Evolutionary conservation across 257 asterid species (phyloP).

Genomic region (Coffea eugenioides): DNA sequence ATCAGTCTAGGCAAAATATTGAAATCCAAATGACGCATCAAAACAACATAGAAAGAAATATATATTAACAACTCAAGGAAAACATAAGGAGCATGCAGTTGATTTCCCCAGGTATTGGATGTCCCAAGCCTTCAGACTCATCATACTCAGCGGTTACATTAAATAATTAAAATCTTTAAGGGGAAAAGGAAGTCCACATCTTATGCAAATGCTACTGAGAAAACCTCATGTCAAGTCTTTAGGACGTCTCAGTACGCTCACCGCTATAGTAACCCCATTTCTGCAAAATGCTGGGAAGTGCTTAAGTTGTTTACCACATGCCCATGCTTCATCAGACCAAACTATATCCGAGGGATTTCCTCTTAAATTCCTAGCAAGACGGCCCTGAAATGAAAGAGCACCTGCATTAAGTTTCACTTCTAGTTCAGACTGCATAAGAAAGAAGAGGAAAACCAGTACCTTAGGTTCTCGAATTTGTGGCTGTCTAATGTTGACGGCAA

Average conservation of each 20-base stretch:
- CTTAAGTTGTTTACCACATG: constrained; percentile 89
- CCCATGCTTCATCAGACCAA: constrained; percentile 91
- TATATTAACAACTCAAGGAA: neutral
- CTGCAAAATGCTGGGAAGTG: constrained; percentile 82
- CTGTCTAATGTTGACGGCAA: constrained; percentile 46
- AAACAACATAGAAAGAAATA: neutral
- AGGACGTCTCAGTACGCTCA: constrained; percentile 36
- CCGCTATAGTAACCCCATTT: constrained; percentile 78
- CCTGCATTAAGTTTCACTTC: constrained; percentile 14
- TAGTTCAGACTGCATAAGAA: constrained; percentile 12
- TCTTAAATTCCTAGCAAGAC: constrained; percentile 56
- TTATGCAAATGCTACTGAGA: neutral
- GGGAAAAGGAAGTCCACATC: neutral
- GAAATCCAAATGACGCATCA: neutral
- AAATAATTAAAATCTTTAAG: neutral
- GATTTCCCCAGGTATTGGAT: neutral
- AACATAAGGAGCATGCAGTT: neutral
- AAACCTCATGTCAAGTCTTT: neutral
- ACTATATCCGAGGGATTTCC: constrained; percentile 66
- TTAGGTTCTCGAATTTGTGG: constrained; percentile 56
- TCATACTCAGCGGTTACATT: neutral
- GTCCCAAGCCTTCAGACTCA: neutral
- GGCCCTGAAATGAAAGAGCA: constrained; percentile 50
- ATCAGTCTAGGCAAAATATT: neutral
- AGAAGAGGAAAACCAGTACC: constrained; percentile 32